These are phyloP conservation scores for Jamesozyma lodderae DNA, from an alignment of 805 yeast genomes.

Conservation along the genomic window DNA sequence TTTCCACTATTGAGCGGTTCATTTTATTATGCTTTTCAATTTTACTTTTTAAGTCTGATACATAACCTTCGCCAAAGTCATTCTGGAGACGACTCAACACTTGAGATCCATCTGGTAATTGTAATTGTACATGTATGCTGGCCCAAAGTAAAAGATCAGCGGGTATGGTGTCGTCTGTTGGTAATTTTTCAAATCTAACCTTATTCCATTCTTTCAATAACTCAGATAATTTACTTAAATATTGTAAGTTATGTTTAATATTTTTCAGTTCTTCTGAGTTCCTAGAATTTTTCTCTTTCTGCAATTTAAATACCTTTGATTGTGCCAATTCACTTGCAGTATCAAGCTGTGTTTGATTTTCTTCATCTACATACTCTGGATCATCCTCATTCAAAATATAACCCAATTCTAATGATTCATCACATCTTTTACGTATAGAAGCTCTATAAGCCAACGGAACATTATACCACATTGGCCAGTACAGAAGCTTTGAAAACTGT, in stretches of 20 bases:
- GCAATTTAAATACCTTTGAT: slow-evolving; percentile 23
- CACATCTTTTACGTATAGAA: slow-evolving; percentile 13
- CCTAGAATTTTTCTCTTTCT: slow-evolving; percentile 16
- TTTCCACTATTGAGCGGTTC: not conserved
- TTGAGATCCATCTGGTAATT: slow-evolving; percentile 19
- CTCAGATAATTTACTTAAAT: slow-evolving; percentile 11
- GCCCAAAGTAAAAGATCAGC: slow-evolving; percentile 22
- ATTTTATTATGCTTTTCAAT: slow-evolving; percentile 5
- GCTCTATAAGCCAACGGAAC: slow-evolving; percentile 37
- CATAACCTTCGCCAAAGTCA: slow-evolving; percentile 9
- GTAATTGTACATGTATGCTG: slow-evolving; percentile 19
- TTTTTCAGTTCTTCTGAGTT: slow-evolving; percentile 16
- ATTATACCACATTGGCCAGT: slow-evolving; percentile 69
- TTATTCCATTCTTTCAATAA: slow-evolving; percentile 16
- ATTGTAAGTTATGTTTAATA: slow-evolving; percentile 17
- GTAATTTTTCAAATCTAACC: slow-evolving; percentile 7
- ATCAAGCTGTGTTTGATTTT: slow-evolving; percentile 1
- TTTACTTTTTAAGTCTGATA: slow-evolving; percentile 5
- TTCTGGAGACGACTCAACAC: slow-evolving; percentile 11
- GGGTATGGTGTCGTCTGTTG: slow-evolving; percentile 6
- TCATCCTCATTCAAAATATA: slow-evolving; percentile 17
- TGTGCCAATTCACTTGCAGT: slow-evolving; percentile 18
- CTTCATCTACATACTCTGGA: slow-evolving; percentile 7
- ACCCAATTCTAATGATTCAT: slow-evolving; percentile 11
- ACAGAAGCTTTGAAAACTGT: slow-evolving; percentile 42